Conservation (phyloP, 2,329 filamentous ascomycete genomes). For the Aaosphaeria arxii region DNA sequence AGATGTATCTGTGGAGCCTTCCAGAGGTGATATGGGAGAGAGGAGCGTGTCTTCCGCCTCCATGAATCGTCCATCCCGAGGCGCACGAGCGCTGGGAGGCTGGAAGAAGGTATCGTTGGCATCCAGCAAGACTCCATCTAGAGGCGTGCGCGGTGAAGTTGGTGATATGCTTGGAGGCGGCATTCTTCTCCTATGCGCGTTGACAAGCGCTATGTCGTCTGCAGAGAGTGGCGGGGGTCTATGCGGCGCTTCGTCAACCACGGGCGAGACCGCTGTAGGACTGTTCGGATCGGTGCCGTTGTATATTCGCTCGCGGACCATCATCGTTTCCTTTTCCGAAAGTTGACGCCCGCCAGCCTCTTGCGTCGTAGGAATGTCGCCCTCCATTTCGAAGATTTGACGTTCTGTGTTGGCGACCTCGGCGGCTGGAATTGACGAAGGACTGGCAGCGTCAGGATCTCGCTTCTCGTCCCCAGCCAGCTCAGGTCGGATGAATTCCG, state of each 20-base stretch:
- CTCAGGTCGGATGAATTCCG: slow-evolving; percentile 22
- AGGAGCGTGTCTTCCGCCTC: slow-evolving; percentile 27
- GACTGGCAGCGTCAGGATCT: slow-evolving; percentile 6
- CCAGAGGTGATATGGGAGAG: slow-evolving; percentile 34
- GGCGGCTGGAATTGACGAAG: slow-evolving; percentile 13
- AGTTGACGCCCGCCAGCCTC: slow-evolving; percentile 48
- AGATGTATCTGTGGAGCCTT: slow-evolving; percentile 23
- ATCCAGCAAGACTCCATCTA: slow-evolving; percentile 31
- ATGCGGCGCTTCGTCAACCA: slow-evolving; percentile 14
- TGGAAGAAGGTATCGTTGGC: slow-evolving; percentile 29
- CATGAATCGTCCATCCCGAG: slow-evolving; percentile 12
- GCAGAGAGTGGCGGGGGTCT: slow-evolving; percentile 22
- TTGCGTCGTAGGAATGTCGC: slow-evolving; percentile 54
- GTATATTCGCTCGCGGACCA: slow-evolving; percentile 43
- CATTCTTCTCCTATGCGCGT: slow-evolving; percentile 8
- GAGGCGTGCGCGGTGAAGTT: slow-evolving; percentile 27
- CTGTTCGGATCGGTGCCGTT: slow-evolving; percentile 42
- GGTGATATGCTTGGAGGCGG: slow-evolving; percentile 22
- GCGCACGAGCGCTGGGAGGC: slow-evolving; percentile 4
- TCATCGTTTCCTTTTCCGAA: slow-evolving; percentile 49
- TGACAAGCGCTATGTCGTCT: slow-evolving; percentile 27
- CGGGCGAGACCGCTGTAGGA: slow-evolving; percentile 13
- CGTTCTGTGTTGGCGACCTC: slow-evolving; percentile 37
- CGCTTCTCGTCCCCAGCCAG: slow-evolving; percentile 14
- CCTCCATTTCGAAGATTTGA: slow-evolving; percentile 50